Conservation (phyloP, 495 filamentous ascomycete species). For the Penicillium taxi region DNA sequence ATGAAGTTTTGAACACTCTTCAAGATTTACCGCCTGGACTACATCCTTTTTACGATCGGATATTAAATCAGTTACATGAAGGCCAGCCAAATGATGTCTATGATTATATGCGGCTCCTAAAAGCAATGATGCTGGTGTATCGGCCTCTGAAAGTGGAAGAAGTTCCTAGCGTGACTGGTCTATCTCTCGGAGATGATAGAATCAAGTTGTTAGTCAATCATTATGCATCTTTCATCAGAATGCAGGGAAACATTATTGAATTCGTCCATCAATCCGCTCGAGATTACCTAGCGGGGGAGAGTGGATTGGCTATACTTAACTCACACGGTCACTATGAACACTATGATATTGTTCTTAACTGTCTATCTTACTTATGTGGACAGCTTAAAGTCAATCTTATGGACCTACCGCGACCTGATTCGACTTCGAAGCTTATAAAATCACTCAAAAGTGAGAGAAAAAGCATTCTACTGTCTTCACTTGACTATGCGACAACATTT, state of each 20-base stretch:
- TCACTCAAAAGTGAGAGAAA: not conserved
- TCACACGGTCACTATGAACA: constrained; percentile 8
- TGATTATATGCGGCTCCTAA: not conserved
- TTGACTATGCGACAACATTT: constrained; percentile 15
- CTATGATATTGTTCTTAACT: constrained; percentile 9
- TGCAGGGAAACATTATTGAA: constrained; percentile 7
- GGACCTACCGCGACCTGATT: constrained; percentile 7
- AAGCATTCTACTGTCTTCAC: constrained; percentile 7
- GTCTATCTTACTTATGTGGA: constrained; percentile 14
- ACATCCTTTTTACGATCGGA: constrained; percentile 6
- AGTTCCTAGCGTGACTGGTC: not conserved
- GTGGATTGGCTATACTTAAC: constrained; percentile 2
- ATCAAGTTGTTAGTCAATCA: not conserved
- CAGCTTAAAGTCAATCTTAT: constrained; percentile 13
- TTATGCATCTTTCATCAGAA: constrained; percentile 14
- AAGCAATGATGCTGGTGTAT: constrained; percentile 1
- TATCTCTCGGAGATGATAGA: not conserved
- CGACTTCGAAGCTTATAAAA: not conserved
- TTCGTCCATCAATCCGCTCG: constrained; percentile 17
- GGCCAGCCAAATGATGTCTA: not conserved
- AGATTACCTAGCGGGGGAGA: constrained; percentile 10
- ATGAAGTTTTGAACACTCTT: constrained; percentile 4
- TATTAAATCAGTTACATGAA: constrained; percentile 1
- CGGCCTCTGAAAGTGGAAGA: constrained; percentile 1
- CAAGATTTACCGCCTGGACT: constrained; percentile 8